Base-by-base conservation (phyloP, 1,139 yeast species). In the Candida sp. region DNA sequence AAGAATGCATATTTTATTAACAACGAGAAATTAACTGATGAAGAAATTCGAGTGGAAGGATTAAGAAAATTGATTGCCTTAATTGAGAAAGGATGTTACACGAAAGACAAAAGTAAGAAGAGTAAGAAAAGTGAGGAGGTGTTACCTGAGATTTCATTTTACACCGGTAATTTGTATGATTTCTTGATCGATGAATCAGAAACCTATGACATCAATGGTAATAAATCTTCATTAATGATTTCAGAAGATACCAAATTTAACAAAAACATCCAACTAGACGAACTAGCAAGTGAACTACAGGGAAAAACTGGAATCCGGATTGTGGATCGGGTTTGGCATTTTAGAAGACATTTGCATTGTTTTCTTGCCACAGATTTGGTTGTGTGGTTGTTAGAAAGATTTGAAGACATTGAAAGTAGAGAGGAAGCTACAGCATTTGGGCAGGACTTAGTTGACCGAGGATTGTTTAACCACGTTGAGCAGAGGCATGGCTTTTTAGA, bases 261-360 rank as follows among this genome's bases (percentile, higher is more conserved):
- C 43, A 84, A 46, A 48, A 61, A 57, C 22, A 63, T 71, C 19
- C 65, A 66, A 38, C 52, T 73, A 11, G 37, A 54, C 0, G 79
- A 74, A 32, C 63, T 91, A 37, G 87, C 93, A 0, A 66, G 68
- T 4, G 90, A 85, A 45, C 61, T 91, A 43, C 96, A 87, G 55
- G 71, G 87, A 41, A 64, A 74, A 21, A 84, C 90, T n/a, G 79
- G 79, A 9, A 67, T 84, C 43, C 67, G 73, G 39, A 70, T 93
- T 38, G 82, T 80, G 1, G 96, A 90, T 55, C 73, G 98, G 53
- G 78, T 84, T 25, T 93, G 99, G 99, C 98, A 93, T 61, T 83
- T 91, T 78, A 84, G 83, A 50, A 70, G 77, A 8, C 95, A 89
- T 61, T 73, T 76, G 32, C 79, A 85, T 50, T 87, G 96, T 63